These are phyloP conservation scores for Ceratocystis albifundus DNA, from an alignment of 2,329 filamentous ascomycete species.

Conservation along the genomic window DNA sequence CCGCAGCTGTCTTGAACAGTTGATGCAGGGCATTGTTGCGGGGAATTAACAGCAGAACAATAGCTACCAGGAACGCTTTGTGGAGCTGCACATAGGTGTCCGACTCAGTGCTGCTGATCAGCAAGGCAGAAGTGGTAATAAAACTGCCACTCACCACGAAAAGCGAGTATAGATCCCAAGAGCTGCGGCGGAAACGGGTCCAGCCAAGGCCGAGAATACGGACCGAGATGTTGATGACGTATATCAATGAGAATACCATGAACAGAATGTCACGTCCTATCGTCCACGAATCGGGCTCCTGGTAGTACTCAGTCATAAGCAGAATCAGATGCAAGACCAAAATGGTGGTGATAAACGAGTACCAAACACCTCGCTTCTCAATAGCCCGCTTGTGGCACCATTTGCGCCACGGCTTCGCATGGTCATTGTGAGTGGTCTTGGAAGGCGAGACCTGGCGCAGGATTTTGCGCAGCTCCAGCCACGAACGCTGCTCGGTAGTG, in stretches of 20 bases:
- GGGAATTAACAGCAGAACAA: conserved; percentile 82
- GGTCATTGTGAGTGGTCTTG: conserved; percentile 73
- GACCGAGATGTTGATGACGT: conserved; percentile 70
- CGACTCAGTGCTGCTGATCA: conserved; percentile 49
- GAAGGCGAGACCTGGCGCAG: conserved; percentile 88
- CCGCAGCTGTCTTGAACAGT: conserved; percentile 95
- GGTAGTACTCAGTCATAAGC: conserved; percentile 74
- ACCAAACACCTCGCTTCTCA: conserved; percentile 89
- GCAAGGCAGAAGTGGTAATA: conserved; percentile 62
- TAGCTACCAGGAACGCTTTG: conserved; percentile 86
- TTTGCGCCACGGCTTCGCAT: conserved; percentile 66
- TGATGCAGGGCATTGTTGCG: conserved; percentile 95
- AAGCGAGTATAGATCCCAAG: conserved; percentile 89
- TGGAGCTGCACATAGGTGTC: conserved; percentile 66
- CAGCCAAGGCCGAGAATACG: conserved; percentile 82
- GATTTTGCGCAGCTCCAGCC: conserved; percentile 88
- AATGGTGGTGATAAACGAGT: conserved; percentile 64
- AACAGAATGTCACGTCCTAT: conserved; percentile 62
- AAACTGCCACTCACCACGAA: conserved; percentile 70
- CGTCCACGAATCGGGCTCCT: conserved; percentile 62
- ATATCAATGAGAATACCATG: conserved; percentile 67
- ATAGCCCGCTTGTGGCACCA: conserved; percentile 94
- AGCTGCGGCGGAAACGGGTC: conserved; percentile 81
- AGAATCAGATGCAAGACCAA: conserved; percentile 74
- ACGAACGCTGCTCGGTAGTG: conserved; percentile 90